Percentiles rank a stretch among this genome's conserved stretches.
phyloP scores from a whole-genome alignment of 2,329 filamentous ascomycete genomes.

The Eutypa lata region DNA sequence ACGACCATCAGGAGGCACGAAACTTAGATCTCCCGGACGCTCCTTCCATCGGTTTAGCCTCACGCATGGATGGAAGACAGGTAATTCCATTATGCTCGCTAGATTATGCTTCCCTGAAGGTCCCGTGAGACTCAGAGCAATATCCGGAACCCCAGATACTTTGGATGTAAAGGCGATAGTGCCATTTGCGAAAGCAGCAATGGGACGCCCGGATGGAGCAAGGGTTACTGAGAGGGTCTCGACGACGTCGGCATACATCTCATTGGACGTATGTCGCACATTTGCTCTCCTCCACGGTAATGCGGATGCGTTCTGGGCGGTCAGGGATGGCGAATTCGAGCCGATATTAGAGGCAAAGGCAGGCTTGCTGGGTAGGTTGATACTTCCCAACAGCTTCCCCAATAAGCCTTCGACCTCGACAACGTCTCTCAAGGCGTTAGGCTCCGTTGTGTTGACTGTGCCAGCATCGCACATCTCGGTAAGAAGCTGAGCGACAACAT shows the following conservation, averaged over 20 bases:
- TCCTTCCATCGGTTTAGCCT: slow-evolving; percentile 87
- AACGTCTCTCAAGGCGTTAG: slow-evolving; percentile 85
- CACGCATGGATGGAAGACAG: slow-evolving; percentile 95
- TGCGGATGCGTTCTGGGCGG: slow-evolving; percentile 47
- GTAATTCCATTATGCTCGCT: slow-evolving; percentile 72
- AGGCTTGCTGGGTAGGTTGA: slow-evolving; percentile 68
- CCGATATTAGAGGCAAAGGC: slow-evolving; percentile 36
- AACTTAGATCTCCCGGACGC: slow-evolving; percentile 86
- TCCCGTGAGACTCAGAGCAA: slow-evolving; percentile 76
- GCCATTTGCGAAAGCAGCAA: slow-evolving; percentile 84
- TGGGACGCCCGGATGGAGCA: slow-evolving; percentile 82
- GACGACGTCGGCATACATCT: slow-evolving; percentile 93
- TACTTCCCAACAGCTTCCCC: slow-evolving; percentile 82
- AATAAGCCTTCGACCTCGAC: slow-evolving; percentile 90
- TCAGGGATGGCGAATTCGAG: slow-evolving; percentile 36
- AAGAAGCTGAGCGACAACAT: slow-evolving; percentile 88
- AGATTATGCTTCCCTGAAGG: slow-evolving; percentile 79
- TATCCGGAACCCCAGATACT: slow-evolving; percentile 88
- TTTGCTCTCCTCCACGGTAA: slow-evolving; percentile 89
- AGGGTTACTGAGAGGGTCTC: slow-evolving; percentile 86
- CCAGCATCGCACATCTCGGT: slow-evolving; percentile 97
- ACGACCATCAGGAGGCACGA: slow-evolving; percentile 89
- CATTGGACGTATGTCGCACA: slow-evolving; percentile 93
- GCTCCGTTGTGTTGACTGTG: slow-evolving; percentile 83
- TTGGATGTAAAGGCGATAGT: slow-evolving; percentile 94